Evolutionary conservation across 495 filamentous ascomycete genomes (phyloP).

Genomic region (Opeltia flavorubescens): DNA sequence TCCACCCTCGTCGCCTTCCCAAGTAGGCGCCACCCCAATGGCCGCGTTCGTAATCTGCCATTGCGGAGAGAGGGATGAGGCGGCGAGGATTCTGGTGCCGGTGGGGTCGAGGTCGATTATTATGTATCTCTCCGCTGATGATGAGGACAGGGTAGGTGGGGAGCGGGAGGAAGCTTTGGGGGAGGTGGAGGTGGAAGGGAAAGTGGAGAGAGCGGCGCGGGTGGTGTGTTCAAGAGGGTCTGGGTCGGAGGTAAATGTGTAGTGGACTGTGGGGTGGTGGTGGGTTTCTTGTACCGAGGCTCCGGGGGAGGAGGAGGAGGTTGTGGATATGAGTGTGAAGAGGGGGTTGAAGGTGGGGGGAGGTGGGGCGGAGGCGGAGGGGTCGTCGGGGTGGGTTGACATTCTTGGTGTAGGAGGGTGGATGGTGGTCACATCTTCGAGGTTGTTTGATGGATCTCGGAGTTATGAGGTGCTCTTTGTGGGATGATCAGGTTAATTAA

Average conservation of each 20-base stretch:
- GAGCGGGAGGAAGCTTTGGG: conserved; percentile 3
- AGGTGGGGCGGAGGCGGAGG: conserved; percentile 13
- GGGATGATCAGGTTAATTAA: no score
- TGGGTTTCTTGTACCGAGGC: conserved; percentile 9
- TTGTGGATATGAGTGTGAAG: conserved; percentile 37
- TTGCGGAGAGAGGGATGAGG: conserved; percentile 34
- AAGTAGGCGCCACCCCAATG: conserved; percentile 42
- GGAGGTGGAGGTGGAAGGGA: conserved; percentile 2
- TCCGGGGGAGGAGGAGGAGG: conserved; percentile 21
- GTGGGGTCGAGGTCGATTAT: conserved; percentile 37
- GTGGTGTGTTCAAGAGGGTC: conserved; percentile 47
- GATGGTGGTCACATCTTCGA: conserved; percentile 19
- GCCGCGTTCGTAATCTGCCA: conserved; percentile 41
- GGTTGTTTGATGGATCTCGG: neutral
- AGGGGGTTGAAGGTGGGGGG: conserved; percentile 30
- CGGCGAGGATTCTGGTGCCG: conserved; percentile 28
- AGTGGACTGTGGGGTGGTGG: conserved; percentile 13
- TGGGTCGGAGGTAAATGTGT: conserved; percentile 61
- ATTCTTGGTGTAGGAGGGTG: conserved; percentile 6
- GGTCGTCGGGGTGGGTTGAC: conserved; percentile 1
- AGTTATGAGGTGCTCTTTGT: neutral
- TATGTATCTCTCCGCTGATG: conserved; percentile 34
- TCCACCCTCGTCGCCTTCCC: conserved; percentile 8
- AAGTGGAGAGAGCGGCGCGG: conserved; percentile 32
- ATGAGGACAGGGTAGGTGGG: conserved; percentile 14